Evolutionary conservation across 2,329 filamentous ascomycete species (phyloP), one percentile per base, ranked within the genome.

Genomic region (Sporothrix curviconia): DNA sequence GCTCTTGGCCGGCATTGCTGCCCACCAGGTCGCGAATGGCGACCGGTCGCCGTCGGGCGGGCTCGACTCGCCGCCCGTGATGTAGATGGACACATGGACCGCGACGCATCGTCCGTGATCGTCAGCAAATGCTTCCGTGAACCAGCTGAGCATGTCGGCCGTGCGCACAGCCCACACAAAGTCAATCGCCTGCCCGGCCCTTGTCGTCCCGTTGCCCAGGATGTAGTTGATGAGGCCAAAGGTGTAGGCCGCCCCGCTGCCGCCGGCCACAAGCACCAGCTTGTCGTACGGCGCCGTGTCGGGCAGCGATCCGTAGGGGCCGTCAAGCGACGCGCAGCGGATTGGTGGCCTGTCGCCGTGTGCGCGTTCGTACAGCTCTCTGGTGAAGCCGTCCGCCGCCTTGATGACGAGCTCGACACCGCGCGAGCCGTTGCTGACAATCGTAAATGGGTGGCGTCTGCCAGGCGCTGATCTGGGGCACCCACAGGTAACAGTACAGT

Each of bases 381-480:
- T 69, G 0, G 80, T 83, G 63, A 83, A 83, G 14, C 80, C 80
- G 59, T 77, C 74, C 57, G 78, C 73, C 0, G 78, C 74, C 22
- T 73, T 71, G 42, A 83, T 73, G 34, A 84, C 73, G 39, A 84
- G 78, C 67, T 83, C 78, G 12, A 79, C 59, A 1, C 65, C 69
- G 1, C 62, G 61, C 0, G 77, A 74, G 19, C 75, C 67, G 32
- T 69, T 71, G 22, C 73, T 67, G 7, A 76, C 77, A 52, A 84
- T 78, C 2, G 81, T 84, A 62, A 84, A 84, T 0, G 81, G 81
- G 58, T 85, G 82, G n/a, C 1, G 78, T 81, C 65, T 85, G 77
- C 11, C 76, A 68, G 1, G 71, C 57, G 1, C 80, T 74, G 34
- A 84, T 73, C 7, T 69, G 69, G 0, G 82, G 82, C 7, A 85